phyloP scores from a whole-genome alignment of 176 grass and related monocot species.

The Lolium multiflorum region DNA sequence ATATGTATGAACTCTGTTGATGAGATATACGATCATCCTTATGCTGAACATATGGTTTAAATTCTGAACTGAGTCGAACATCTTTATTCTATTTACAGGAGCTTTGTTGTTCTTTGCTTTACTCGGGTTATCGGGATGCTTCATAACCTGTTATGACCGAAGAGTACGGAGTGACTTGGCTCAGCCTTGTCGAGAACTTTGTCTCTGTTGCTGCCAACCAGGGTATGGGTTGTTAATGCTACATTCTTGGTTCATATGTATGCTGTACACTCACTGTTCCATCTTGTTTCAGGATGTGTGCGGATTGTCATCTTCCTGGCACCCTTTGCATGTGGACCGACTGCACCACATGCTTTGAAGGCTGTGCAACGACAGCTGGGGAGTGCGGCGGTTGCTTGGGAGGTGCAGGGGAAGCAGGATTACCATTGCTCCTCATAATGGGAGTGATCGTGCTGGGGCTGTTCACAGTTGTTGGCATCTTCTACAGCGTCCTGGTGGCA shows the following conservation, averaged over 20 bases:
- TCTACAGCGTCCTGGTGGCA: constrained; percentile 83
- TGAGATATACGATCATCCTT: constrained; percentile 21
- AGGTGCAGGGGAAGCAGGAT: constrained; percentile 76
- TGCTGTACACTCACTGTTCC: constrained; percentile 8
- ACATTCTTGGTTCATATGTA: constrained; percentile 1
- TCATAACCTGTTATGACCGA: constrained; percentile 96
- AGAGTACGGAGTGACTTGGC: constrained; percentile 89
- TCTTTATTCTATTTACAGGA: constrained; percentile 54
- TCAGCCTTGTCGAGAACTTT: constrained; percentile 95
- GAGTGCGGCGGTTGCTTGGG: constrained; percentile 93
- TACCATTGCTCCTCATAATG: constrained; percentile 85
- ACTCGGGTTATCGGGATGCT: constrained; percentile 93
- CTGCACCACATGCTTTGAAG: constrained; percentile 91
- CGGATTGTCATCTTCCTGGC: constrained; percentile 86
- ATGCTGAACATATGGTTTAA: constrained; percentile 3
- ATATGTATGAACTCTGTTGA: not conserved
- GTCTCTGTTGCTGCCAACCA: constrained; percentile 98
- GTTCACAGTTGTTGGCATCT: constrained; percentile 74
- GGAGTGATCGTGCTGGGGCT: constrained; percentile 74
- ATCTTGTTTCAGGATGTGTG: constrained; percentile 78
- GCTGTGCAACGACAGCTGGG: constrained; percentile 73
- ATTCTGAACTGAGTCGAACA: constrained; percentile 13
- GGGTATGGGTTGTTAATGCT: constrained; percentile 56
- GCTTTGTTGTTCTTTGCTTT: constrained; percentile 94
- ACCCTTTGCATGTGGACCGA: constrained; percentile 96